A percentile compares a stretch with the other conserved stretches of the same genome.
phyloP scores from a whole-genome alignment of 2,329 filamentous ascomycete genomes.

The Neurospora sp. region DNA sequence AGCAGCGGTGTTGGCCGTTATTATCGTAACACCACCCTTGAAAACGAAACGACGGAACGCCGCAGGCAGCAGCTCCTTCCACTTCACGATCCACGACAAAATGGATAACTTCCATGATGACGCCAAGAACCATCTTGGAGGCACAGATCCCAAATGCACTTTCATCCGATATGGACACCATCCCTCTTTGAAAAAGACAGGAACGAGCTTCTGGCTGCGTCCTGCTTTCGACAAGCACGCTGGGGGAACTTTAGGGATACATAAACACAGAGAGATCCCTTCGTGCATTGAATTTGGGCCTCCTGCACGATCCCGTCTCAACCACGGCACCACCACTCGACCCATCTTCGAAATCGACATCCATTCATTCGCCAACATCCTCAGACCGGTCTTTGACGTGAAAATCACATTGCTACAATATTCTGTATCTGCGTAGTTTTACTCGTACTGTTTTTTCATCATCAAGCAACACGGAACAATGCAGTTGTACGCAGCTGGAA shows the following conservation, averaged over 20 bases:
- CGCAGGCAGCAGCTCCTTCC: background rate
- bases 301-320: background rate
- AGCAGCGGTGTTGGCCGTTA: background rate
- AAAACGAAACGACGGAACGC: background rate
- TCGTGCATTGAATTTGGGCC: background rate
- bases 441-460: too few relatives aligned
- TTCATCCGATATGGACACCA: background rate
- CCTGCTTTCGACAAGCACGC: background rate
- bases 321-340: background rate
- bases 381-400: background rate
- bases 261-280: background rate
- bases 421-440: background rate
- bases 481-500: constrained; percentile 45
- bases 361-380: background rate
- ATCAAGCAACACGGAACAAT: constrained; percentile 18
- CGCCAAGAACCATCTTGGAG: background rate
- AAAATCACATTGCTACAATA: background rate
- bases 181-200: background rate
- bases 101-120: background rate
- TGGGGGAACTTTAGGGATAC: background rate
- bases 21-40: background rate
- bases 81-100: background rate
- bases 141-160: background rate
- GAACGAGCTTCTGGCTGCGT: background rate
- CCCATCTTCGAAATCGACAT: background rate